Evolutionary conservation across 345 rosid species (phyloP).

Genomic region (Draba incana): DNA sequence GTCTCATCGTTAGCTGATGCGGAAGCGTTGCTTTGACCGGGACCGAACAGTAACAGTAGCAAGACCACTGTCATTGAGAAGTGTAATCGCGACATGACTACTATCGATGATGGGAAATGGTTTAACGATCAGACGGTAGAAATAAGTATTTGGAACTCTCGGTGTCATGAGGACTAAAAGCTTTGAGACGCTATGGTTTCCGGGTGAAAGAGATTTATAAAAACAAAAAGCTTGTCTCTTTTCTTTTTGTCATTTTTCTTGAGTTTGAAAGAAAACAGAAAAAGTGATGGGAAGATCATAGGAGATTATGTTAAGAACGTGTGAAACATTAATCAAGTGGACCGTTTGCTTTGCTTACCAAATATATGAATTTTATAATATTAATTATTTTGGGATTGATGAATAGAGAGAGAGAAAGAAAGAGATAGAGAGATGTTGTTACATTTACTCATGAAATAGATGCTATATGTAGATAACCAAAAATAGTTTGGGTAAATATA

Average conservation of each 20-base stretch:
- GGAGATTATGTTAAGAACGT: slow-evolving; percentile 34
- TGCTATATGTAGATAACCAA: too few relatives aligned
- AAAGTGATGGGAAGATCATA: slow-evolving; percentile 18
- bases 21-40: slow-evolving; percentile 36
- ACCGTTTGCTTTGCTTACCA: slow-evolving; percentile 5
- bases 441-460: too few relatives aligned
- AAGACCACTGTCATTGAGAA: slow-evolving; percentile 27
- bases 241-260: slow-evolving; percentile 11
- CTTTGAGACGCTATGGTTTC: slow-evolving; percentile 15
- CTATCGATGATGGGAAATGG: slow-evolving; percentile 3
- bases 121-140: not conserved
- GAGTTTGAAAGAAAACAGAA: slow-evolving; percentile 11
- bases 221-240: slow-evolving; percentile 7
- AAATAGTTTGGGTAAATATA: too few relatives aligned
- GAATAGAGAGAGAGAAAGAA: too few relatives aligned
- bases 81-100: slow-evolving; percentile 23
- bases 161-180: slow-evolving; percentile 31
- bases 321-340: slow-evolving; percentile 24
- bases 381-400: too few relatives aligned
- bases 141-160: not conserved
- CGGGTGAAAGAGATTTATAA: slow-evolving; percentile 21
- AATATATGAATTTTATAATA: too few relatives aligned
- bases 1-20: not conserved
- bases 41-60: slow-evolving; percentile 18
- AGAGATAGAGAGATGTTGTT: too few relatives aligned